Percentiles rank a stretch among this genome's conserved stretches.
Conservation (phyloP, 805 yeast genomes). For the Pichia ethanolica region DNA sequence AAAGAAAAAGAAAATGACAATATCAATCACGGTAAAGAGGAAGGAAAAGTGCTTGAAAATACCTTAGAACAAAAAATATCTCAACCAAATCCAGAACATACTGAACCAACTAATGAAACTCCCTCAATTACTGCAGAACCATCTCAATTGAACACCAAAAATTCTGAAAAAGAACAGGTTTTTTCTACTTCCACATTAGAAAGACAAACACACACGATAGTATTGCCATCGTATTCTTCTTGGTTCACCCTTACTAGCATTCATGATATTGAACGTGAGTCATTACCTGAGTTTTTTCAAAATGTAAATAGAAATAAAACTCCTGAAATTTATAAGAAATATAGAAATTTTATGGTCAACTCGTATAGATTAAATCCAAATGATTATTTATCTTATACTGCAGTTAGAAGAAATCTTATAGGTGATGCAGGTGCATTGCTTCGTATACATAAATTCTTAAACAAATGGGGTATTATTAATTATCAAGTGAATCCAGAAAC, state of each 20-base stretch:
- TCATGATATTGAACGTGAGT: constrained; percentile 71
- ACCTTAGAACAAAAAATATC: too few relatives aligned
- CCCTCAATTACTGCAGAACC: too few relatives aligned
- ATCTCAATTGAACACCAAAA: too few relatives aligned
- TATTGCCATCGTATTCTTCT: constrained; percentile 78
- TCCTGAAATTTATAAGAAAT: constrained; percentile 70
- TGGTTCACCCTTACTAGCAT: constrained; percentile 77
- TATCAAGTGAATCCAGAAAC: constrained; percentile 82
- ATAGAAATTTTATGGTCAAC: constrained; percentile 84
- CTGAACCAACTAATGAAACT: too few relatives aligned
- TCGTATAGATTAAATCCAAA: constrained; percentile 83
- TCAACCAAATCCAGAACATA: too few relatives aligned
- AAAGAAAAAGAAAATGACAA: not conserved
- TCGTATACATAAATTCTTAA: constrained; percentile 76
- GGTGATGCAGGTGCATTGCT: constrained; percentile 88
- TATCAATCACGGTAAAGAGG: not conserved
- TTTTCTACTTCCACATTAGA: constrained; percentile 10
- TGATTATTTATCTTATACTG: constrained; percentile 83
- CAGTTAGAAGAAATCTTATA: constrained; percentile 81
- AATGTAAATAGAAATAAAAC: constrained; percentile 59
- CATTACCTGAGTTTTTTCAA: constrained; percentile 83
- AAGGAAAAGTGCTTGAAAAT: too few relatives aligned
- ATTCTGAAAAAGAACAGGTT: too few relatives aligned
- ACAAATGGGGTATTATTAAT: constrained; percentile 89
- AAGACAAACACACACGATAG: constrained; percentile 72